Evolutionary conservation across 2,329 filamentous ascomycete species (phyloP).

Genomic region (Phaeosphaeriaceae sp.): DNA sequence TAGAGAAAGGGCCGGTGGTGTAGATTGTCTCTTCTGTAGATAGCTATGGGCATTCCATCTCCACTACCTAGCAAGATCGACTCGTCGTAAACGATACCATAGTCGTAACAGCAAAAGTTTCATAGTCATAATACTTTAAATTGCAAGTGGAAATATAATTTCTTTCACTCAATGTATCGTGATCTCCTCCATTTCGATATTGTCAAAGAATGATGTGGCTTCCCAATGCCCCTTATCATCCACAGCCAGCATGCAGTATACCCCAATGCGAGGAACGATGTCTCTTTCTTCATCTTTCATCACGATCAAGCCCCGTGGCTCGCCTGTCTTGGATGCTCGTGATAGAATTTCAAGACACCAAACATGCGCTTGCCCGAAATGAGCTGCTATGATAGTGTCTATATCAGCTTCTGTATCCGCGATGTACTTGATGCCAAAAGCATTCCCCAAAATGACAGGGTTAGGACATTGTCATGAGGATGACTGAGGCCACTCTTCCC

Average conservation of each 20-base stretch:
- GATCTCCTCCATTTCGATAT: background rate
- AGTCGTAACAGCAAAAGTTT: too few species aligned
- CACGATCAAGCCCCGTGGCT: background rate
- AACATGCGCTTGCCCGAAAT: background rate
- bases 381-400: background rate
- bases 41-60: too few species aligned
- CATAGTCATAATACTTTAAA: too few species aligned
- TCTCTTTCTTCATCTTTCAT: background rate
- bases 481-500: background rate
- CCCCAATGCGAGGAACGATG: background rate
- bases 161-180: background rate
- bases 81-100: too few species aligned
- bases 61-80: too few species aligned
- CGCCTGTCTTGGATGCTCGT: background rate
- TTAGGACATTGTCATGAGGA: background rate
- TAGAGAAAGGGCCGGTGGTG: too few species aligned
- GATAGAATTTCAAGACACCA: background rate
- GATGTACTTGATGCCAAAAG: background rate
- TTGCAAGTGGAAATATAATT: too few species aligned
- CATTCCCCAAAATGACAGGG: background rate
- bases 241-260: background rate
- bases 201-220: background rate
- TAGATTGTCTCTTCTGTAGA: too few species aligned
- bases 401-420: background rate
- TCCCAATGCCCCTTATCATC: background rate